Evolutionary conservation across 345 rosid species (phyloP), one percentile per base, ranked within the genome.

Genomic region (Erysimum cheiranthoides): DNA sequence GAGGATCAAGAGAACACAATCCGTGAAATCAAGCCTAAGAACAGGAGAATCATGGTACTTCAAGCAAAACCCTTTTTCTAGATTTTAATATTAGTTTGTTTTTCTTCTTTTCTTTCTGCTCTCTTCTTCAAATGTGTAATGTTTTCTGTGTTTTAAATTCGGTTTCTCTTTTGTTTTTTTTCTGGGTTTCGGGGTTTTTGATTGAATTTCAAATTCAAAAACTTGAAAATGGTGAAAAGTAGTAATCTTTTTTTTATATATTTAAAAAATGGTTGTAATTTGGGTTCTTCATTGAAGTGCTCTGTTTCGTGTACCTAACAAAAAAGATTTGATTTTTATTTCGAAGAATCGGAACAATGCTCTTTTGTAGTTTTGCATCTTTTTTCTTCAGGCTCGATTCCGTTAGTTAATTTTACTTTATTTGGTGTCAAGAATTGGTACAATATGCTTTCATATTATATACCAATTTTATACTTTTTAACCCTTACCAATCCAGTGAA

Each of bases 1-100:
- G 96, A 88, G 17, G 86, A 85, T 75, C 93, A 90, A 57, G 92
- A 92, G 60, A 76, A 88, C 72, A 61, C 93, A 25, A 88, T 82
- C 75, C 89, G 89, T 35, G 96, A 90, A 84, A 76, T 90, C 84
- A 90, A 85, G 78, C 94, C 96, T 52, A 85, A 85, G 83, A 92
- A 84, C 82, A 74, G 92, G 10, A 86, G 92, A 90, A 87, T 88
- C 80, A 92, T 90, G 96, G 96, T 92, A 77, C 27, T 74, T 77
- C 8, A 27, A 39, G 4, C 35, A 35, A 40, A 35, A 34, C 63
- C 27, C 9, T 18, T 35, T 18, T 31, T 25, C 39, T 38, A 14
- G 6, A 16, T 14, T 17, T 70, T 40, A 32, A 38, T 62, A 12
- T 70, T 40, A 45, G 38, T 51, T 49, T 10, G 0, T 50, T 9